Percentiles rank a stretch among this genome's conserved stretches.
Evolutionary conservation across 176 grass and related monocot species (phyloP).

Genomic region (Phoenix dactylifera): DNA sequence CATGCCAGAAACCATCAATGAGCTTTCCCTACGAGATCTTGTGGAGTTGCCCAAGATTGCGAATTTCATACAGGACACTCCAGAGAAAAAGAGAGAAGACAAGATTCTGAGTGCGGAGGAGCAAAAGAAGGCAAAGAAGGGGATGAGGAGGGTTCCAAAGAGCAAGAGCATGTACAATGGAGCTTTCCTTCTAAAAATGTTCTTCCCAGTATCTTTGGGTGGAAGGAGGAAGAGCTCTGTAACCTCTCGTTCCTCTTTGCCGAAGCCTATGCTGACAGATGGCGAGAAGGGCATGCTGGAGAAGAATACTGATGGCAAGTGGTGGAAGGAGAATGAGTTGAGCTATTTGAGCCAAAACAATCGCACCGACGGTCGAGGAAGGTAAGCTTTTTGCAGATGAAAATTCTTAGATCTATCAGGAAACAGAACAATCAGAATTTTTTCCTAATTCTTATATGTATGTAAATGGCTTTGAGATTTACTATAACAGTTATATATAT

Average conservation of each 20-base stretch:
- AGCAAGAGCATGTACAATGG: slow-evolving; percentile 9
- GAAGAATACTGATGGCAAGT: not conserved
- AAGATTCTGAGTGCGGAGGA: not conserved
- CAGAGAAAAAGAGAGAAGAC: slow-evolving; percentile 15
- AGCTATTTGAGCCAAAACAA: too few relatives aligned
- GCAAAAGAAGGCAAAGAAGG: not conserved
- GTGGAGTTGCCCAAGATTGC: slow-evolving; percentile 10
- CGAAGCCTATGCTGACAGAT: not conserved
- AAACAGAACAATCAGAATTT: too few relatives aligned
- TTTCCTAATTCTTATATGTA: too few relatives aligned
- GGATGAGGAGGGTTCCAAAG: not conserved
- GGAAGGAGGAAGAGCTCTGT: slow-evolving; percentile 10
- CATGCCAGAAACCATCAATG: slow-evolving; percentile 18
- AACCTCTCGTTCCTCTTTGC: too few relatives aligned
- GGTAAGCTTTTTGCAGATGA: too few relatives aligned
- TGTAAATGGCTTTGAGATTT: too few relatives aligned
- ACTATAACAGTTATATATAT: too few relatives aligned
- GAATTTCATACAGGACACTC: slow-evolving; percentile 1
- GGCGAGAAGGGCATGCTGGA: slow-evolving; percentile 3
- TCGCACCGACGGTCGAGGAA: too few relatives aligned
- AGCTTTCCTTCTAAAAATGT: slow-evolving; percentile 27
- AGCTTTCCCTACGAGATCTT: slow-evolving; percentile 37
- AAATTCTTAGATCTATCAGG: too few relatives aligned
- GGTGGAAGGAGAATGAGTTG: not conserved
- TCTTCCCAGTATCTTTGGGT: slow-evolving; percentile 7